Base-by-base conservation (phyloP, 192 early-diverging fungal genomes). In the Coemansia aciculifera region DNA sequence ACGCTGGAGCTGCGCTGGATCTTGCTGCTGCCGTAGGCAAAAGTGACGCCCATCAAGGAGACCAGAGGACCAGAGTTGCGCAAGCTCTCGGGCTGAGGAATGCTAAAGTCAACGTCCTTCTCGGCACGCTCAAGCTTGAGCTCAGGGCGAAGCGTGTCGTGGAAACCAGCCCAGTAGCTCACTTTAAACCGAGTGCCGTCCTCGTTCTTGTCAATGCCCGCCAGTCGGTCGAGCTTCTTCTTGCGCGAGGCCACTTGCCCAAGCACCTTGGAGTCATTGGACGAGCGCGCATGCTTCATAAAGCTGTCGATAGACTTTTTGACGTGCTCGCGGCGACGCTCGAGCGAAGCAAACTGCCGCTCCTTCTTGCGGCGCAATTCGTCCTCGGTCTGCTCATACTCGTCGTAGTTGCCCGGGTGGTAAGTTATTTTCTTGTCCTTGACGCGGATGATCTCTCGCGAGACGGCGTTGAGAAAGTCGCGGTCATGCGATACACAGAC, bases 401-500 rank as follows among this genome's bases (percentile, higher is more conserved):
- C 92, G 52, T 93, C 89, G 81, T 90, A 97, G 85, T 95, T 95
- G 46, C 94, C 94, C 23, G 83, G 81, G 64, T 92, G 88, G 78
- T 95, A 95, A 0, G 72, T 81, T 36, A 95, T 84, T 66, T 84
- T 77, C 63, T 88, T 84, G 69, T 94, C 85, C 57, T 89, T 89
- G 46, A 92, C 81, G 8, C 90, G 84, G 73, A 93, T 92, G 24
- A 89, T 91, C 70, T 95, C 92, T 10, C 86, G 79, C 6, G 87
- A 85, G 1, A 93, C 87, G 17, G 85, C 83, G 67, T 95, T 93
- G 62, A 97, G 85, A 52, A 97, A 96, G 61, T 87, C 85, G 57
- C 93, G 90, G 70, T 97, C 94, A 68, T 93, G 95, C 40, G 93
- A 94, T n/a, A 97, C 93, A 31, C 92, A 81, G 0, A 97, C 88